These are phyloP conservation scores for Venturia pyrina DNA, from an alignment of 2,329 filamentous ascomycete species.

Conservation along the genomic window DNA sequence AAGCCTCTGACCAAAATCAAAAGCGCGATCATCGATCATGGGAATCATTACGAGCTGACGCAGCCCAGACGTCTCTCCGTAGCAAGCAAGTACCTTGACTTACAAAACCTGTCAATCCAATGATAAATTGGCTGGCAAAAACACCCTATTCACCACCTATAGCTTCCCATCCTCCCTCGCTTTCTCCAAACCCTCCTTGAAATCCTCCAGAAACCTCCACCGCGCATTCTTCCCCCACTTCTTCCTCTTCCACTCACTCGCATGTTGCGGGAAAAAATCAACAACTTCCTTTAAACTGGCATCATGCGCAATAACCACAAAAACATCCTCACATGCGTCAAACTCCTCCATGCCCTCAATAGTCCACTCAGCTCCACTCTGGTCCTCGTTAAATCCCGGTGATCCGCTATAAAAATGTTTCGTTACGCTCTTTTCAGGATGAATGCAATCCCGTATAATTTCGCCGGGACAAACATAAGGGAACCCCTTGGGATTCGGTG, in stretches of 20 bases:
- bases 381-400: slow-evolving; percentile 23
- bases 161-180: slow-evolving; percentile 12
- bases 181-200: slow-evolving; percentile 30
- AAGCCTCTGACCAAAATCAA: no score
- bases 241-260: slow-evolving; percentile 37
- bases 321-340: slow-evolving; percentile 34
- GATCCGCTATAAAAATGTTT: slow-evolving; percentile 28
- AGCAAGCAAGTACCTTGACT: no score
- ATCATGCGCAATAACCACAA: slow-evolving; percentile 42
- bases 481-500: slow-evolving; percentile 9
- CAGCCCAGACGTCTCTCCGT: no score
- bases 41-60: no score
- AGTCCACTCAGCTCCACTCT: slow-evolving; percentile 27
- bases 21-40: no score
- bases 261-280: slow-evolving; percentile 41
- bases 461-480: slow-evolving; percentile 29
- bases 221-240: slow-evolving; percentile 37
- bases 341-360: slow-evolving; percentile 37
- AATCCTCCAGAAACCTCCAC: slow-evolving; percentile 44
- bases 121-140: background rate
- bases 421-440: slow-evolving; percentile 24
- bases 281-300: slow-evolving; percentile 31
- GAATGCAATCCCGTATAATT: slow-evolving; percentile 28
- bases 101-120: background rate
- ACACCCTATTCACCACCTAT: background rate